Conservation (phyloP, 768 basidiomycete genomes). For the Boletellus ananiceps region DNA sequence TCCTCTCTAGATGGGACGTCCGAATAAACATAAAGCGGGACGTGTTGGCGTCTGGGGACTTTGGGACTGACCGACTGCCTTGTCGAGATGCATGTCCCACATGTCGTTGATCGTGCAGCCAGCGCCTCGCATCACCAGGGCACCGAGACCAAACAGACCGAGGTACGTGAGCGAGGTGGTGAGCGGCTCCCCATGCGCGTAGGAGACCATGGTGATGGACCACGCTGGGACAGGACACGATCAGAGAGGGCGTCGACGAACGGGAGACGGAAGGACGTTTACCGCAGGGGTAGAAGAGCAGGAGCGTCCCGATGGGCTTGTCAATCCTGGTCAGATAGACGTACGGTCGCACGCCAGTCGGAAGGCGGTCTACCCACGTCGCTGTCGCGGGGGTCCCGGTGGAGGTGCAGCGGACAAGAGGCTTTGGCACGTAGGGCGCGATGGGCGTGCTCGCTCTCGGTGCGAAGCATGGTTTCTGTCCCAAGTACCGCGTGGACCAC, state of each 20-base stretch:
- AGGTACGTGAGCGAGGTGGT: conserved; percentile 71
- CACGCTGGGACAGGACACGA: conserved; percentile 57
- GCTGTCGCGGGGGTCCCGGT: conserved; percentile 14
- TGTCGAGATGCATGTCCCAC: conserved; percentile 94
- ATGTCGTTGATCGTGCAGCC: conserved; percentile 99
- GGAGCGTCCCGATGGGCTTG: conserved; percentile 91
- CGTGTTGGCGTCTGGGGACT: too few species aligned
- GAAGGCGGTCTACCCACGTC: conserved; percentile 69
- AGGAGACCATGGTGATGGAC: conserved; percentile 97
- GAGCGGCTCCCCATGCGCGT: conserved; percentile 64
- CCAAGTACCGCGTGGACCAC: background rate
- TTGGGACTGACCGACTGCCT: conserved; percentile 66
- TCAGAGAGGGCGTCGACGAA: background rate
- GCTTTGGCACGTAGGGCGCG: background rate
- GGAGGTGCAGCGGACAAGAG: conserved; percentile 15
- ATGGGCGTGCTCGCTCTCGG: background rate
- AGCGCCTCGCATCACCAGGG: conserved; percentile 93
- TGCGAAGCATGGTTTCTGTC: background rate
- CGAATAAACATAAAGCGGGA: too few species aligned
- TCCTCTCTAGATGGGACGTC: conserved; percentile 54
- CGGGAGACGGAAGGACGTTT: conserved; percentile 27
- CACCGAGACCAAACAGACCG: conserved; percentile 82
- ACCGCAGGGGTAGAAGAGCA: conserved; percentile 96
- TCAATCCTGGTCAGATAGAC: conserved; percentile 83
- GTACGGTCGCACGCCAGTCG: conserved; percentile 65